A percentile compares a stretch with the other conserved stretches of the same genome.
Conservation (phyloP, 2,329 filamentous ascomycete species). For the Akanthomyces uredinophilus region DNA sequence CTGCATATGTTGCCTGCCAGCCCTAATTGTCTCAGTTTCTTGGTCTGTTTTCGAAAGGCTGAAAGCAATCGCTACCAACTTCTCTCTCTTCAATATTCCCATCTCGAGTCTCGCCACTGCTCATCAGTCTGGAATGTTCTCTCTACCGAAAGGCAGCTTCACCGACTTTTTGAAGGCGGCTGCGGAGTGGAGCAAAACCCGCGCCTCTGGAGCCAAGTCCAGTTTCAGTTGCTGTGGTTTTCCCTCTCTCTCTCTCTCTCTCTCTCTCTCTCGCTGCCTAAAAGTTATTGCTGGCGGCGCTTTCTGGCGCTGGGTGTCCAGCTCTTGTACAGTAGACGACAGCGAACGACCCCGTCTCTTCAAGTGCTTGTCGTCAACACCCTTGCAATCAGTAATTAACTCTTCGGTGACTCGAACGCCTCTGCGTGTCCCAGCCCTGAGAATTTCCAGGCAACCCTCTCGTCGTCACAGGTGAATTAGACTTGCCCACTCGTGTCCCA, state of each 20-base stretch:
- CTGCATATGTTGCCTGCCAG: constrained; percentile 3
- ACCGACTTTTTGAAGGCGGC: constrained; percentile 28
- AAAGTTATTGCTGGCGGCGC: background rate
- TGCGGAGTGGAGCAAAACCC: constrained; percentile 21
- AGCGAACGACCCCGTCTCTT: background rate
- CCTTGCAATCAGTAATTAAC: background rate
- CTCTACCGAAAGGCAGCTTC: constrained; percentile 18
- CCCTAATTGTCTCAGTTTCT: constrained; percentile 11
- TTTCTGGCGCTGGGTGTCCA: background rate
- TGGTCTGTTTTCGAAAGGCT: background rate
- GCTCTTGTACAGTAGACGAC: background rate
- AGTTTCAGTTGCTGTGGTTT: background rate
- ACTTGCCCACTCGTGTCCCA: background rate
- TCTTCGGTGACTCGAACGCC: background rate
- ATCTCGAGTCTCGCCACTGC: background rate
- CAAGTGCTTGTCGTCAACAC: background rate
- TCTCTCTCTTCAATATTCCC: background rate
- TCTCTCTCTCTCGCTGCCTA: background rate
- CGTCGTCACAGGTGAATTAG: background rate
- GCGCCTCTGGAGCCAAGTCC: constrained; percentile 5
- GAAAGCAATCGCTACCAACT: background rate
- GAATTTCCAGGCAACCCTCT: background rate
- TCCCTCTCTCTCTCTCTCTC: background rate
- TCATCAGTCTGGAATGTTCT: constrained; percentile 9
- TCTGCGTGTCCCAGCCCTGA: background rate